Evolutionary conservation across 108 stramenopile genomes (phyloP).

Genomic region (Craspedostauros australis): DNA sequence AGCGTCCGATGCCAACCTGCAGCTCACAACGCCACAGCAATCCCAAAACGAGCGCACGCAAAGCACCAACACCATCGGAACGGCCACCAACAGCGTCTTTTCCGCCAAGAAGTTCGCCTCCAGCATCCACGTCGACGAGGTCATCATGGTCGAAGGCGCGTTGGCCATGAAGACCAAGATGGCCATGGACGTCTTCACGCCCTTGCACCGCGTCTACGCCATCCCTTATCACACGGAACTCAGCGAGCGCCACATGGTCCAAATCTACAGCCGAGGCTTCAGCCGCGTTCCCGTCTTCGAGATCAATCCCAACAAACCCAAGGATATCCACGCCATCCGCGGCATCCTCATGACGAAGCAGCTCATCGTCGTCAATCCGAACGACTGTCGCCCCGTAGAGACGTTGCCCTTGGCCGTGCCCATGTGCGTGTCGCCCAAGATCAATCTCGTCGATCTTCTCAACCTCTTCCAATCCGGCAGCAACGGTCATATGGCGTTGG

Average conservation of each 20-base stretch:
- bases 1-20: too few relatives aligned
- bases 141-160: slow-evolving; percentile 74
- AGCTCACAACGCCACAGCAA: too few relatives aligned
- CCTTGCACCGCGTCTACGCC: slow-evolving; percentile 45
- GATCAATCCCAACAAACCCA: slow-evolving; percentile 9
- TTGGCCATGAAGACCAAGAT: slow-evolving; percentile 61
- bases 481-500: slow-evolving; percentile 68
- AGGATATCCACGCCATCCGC: slow-evolving; percentile 29
- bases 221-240: slow-evolving; percentile 49
- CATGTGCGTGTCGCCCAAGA: slow-evolving; percentile 55
- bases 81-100: too few relatives aligned
- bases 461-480: slow-evolving; percentile 71
- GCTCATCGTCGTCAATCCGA: slow-evolving; percentile 57
- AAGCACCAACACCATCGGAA: too few relatives aligned
- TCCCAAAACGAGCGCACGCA: too few relatives aligned
- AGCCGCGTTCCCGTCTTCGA: slow-evolving; percentile 67
- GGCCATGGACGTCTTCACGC: slow-evolving; percentile 56
- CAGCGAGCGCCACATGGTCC: slow-evolving; percentile 44
- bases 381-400: slow-evolving; percentile 40
- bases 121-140: slow-evolving; percentile 53
- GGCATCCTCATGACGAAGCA: slow-evolving; percentile 56
- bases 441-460: slow-evolving; percentile 61
- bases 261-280: slow-evolving; percentile 61
- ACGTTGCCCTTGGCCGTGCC: slow-evolving; percentile 57
- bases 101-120: too few relatives aligned